Base-by-base conservation (phyloP, 805 yeast species). In the Wickerhamiella hasegawae region DNA sequence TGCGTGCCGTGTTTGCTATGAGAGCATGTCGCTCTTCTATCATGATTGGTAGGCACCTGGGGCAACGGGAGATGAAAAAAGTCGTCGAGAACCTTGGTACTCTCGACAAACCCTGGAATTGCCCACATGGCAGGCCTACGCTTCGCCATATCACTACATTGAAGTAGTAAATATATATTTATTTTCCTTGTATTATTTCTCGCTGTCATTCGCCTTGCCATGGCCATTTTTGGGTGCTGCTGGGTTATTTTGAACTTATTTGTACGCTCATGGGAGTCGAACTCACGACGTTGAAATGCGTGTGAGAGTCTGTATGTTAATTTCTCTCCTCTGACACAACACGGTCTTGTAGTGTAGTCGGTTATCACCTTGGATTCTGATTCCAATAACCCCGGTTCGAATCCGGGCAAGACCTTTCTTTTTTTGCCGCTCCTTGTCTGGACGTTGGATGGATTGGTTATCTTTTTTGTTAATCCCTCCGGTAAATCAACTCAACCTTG, bases 41-140 rank as follows among this genome's bases (percentile, higher is more conserved):
- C 19, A 90, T 90, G 99, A 74, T 90, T 32, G 99, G 99, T 0
- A 75, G 68, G 43, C 69, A 76, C 3, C 61, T 90, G 31, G 65
- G 62, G 5, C 44, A 36, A 21, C 60, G 53, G 6, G 67, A 71
- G 5, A 90, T 90, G 99, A 51, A 55, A 2, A 59, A 49, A 26
- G 72, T 90, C 2, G 85, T 90, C 4, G 52, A 59, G 21, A 68
- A 83, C 48, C 59, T 90, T 35, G 71, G 87, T 10, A 59, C 54
- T 0, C 61, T 90, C 26, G 85, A 83, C 41, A 81, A 82, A 51
- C 99, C 99, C 0, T 90, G 99, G 98, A 67, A 67, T 37, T 68
- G 74, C 45, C 99, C 99, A 0, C 99, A 90, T 57, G 98, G 99
- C 0, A 62, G 99, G 43, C 99, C 98, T 0, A 90, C 99, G 1